Conservation (phyloP, 371 early-diverging fungal genomes). For the Zychaea mexicana region DNA sequence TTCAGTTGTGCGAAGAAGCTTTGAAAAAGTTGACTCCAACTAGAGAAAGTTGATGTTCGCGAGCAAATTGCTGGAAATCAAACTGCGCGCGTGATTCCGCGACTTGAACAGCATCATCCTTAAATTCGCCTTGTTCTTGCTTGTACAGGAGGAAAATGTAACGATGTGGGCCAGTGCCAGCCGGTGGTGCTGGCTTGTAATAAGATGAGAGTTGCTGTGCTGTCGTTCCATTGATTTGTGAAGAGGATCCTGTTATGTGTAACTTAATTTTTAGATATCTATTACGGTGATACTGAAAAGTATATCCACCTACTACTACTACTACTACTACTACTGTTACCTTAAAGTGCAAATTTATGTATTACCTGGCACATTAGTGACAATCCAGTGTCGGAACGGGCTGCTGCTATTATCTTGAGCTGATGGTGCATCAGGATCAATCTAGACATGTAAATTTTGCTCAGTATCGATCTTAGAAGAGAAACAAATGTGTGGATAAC, state of each 20-base stretch:
- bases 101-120: conserved; percentile 20
- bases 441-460: conserved; percentile 26
- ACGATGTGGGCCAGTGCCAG: conserved; percentile 61
- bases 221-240: conserved; percentile 2
- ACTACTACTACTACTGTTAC: too few relatives aligned
- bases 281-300: too few relatives aligned
- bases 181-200: conserved; percentile 59
- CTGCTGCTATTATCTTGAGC: conserved; percentile 48
- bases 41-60: conserved; percentile 47
- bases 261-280: background rate
- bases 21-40: conserved; percentile 62
- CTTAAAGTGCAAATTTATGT: too few relatives aligned
- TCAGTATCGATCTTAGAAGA: too few relatives aligned
- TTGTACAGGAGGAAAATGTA: conserved; percentile 67
- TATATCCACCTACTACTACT: too few relatives aligned
- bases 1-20: conserved; percentile 14
- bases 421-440: conserved; percentile 71
- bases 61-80: conserved; percentile 49
- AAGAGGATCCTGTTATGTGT: background rate
- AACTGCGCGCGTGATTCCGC: conserved; percentile 30
- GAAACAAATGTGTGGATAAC: too few relatives aligned
- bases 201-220: conserved; percentile 41
- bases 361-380: conserved; percentile 56
- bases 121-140: conserved; percentile 33
- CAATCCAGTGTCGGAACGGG: conserved; percentile 69